Base-by-base conservation (phyloP, 2,329 filamentous ascomycete species). In the Penicillium paneum region DNA sequence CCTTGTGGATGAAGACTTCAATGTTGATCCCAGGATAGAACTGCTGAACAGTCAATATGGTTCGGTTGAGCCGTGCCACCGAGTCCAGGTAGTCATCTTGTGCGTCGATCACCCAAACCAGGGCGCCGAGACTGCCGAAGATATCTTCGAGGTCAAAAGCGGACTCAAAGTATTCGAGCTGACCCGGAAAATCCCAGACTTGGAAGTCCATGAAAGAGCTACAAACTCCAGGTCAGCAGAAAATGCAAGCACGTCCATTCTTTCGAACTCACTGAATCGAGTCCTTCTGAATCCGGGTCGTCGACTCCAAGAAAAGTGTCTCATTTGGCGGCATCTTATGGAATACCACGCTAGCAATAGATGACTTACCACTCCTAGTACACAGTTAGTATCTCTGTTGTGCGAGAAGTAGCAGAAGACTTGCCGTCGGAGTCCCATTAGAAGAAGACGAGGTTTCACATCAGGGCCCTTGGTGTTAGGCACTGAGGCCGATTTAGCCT, bases 171-270 rank as follows among this genome's bases (percentile, higher is more conserved):
- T 96, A 95, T 75, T 97, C 90, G 61, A 97, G 85, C 74, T 97
- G 92, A 24, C 93, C 92, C 2, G 94, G 94, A 54, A 99, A 92
- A 71, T 99, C 94, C 90, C 92, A 97, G 44, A 97, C 90, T 75
- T 97, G 93, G 64, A 97, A 97, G 71, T 97, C 93, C 91, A 97
- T 97, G 71, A 99, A 97, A 3, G 94, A 97, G 64, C 91, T 97
- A 55, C 49, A 52, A 52, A 5, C 0, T 17, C 13, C 13, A 26
- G 26, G 35, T 52, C 36, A 54, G 57, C 19, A 24, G 13, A 31
- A n/a, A 49, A n/a, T 26, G n/a, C 3, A 11, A 19, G 5, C 1
- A 34, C 5, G 13, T 32, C 4, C n/a, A 12, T 17, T 21, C 31
- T 39, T 21, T 8, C n/a, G 12, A 1, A 78, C 90, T 76, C 74